Evolutionary conservation across 495 filamentous ascomycete genomes (phyloP).

Genomic region (Penicillium riverlandense): DNA sequence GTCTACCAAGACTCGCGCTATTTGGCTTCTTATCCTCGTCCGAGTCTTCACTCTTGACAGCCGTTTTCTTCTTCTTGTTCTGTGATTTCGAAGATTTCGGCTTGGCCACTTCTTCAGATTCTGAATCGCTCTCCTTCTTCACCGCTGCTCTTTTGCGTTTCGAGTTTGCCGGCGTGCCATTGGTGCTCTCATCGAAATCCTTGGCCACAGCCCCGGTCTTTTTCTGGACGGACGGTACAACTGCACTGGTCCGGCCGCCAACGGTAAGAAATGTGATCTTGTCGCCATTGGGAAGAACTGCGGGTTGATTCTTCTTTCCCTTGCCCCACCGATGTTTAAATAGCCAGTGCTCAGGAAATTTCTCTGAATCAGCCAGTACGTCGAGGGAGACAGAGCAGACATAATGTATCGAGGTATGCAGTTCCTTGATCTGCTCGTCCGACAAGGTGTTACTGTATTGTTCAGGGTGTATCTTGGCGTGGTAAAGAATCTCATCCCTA

Average conservation of each 20-base stretch:
- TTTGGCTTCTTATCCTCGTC: constrained; percentile 13
- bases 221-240: constrained; percentile 79
- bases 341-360: constrained; percentile 86
- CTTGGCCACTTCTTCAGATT: constrained; percentile 14
- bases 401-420: constrained; percentile 68
- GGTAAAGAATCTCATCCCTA: constrained; percentile 82
- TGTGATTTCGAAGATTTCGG: constrained; percentile 15
- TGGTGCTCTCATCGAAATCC: constrained; percentile 21
- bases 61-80: constrained; percentile 10
- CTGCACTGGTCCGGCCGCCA: constrained; percentile 80
- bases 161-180: constrained; percentile 12
- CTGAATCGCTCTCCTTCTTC: constrained; percentile 26
- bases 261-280: constrained; percentile 79
- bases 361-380: constrained; percentile 67
- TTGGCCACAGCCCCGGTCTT: constrained; percentile 53
- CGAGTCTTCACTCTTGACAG: constrained; percentile 18
- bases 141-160: constrained; percentile 30
- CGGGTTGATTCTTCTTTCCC: constrained; percentile 66
- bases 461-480: constrained; percentile 84
- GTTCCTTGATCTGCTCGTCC: constrained; percentile 59
- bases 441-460: constrained; percentile 80
- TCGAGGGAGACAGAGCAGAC: constrained; percentile 76
- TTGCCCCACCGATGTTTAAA: constrained; percentile 90
- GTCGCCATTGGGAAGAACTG: constrained; percentile 70
- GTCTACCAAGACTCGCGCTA: constrained; percentile 8